These are phyloP conservation scores for Cystobasidium pallidum DNA, from an alignment of 1,284 basidiomycete species.

Conservation along the genomic window DNA sequence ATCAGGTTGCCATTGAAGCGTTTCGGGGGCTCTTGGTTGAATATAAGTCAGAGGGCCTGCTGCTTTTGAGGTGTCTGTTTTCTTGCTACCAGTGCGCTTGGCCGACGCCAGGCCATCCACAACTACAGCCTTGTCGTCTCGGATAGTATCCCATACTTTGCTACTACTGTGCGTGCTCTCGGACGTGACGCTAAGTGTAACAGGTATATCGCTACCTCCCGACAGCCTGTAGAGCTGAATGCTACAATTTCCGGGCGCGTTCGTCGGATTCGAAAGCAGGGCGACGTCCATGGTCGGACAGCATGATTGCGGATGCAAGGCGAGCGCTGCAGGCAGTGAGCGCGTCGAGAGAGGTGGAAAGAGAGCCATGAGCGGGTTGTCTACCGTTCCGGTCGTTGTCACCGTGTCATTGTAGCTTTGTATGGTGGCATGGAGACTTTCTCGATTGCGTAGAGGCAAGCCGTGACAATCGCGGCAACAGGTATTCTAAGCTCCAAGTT, in stretches of 20 bases:
- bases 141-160: constrained; percentile 32
- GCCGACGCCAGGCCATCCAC: neutral
- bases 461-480: too few species aligned
- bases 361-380: neutral
- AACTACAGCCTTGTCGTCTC: constrained; percentile 28
- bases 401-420: neutral
- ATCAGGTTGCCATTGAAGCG: constrained; percentile 36
- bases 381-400: neutral
- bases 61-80: neutral
- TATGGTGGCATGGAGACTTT: neutral
- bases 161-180: constrained; percentile 27
- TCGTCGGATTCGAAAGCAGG: constrained; percentile 31
- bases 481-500: too few species aligned
- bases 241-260: constrained; percentile 11
- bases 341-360: constrained; percentile 35
- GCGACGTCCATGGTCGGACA: constrained; percentile 46
- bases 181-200: constrained; percentile 2
- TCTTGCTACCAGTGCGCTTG: neutral
- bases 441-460: constrained; percentile 16
- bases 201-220: constrained; percentile 15
- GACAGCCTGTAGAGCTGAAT: constrained; percentile 39
- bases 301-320: constrained; percentile 32
- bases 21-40: constrained; percentile 33
- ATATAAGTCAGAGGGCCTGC: constrained; percentile 12
- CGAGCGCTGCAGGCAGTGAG: constrained; percentile 15